These are phyloP conservation scores for Candida railenensis DNA, from an alignment of 805 yeast species.

Conservation along the genomic window DNA sequence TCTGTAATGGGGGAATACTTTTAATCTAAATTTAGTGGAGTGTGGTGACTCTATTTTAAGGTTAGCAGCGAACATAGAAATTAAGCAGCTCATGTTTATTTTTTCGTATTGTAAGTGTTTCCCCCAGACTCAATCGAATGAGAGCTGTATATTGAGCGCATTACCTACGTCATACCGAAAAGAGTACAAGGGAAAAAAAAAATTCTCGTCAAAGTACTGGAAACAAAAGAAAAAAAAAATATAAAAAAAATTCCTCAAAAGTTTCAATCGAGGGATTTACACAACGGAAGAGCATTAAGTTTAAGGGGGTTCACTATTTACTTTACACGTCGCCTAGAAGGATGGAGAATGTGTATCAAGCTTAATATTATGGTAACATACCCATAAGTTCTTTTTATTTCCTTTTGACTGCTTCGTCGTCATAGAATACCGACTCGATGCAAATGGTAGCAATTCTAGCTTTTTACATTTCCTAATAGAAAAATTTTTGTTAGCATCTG, in stretches of 20 bases:
- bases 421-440: too few species aligned
- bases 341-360: not conserved
- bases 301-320: not conserved
- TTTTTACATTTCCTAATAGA: not conserved
- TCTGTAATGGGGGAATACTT: too few species aligned
- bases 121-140: not conserved
- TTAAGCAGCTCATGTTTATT: not conserved
- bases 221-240: not conserved
- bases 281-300: not conserved
- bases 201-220: not conserved
- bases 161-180: not conserved
- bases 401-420: too few species aligned
- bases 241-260: not conserved
- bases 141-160: not conserved
- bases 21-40: not conserved
- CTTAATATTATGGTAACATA: not conserved
- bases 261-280: not conserved
- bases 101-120: not conserved
- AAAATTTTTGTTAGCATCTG: too few species aligned
- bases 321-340: not conserved
- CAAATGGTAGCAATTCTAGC: not conserved
- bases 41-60: not conserved
- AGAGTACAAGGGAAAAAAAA: not conserved
- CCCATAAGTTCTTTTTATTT: too few species aligned
- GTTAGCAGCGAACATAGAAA: not conserved